Evolutionary conservation across 1,284 basidiomycete genomes (phyloP).

Genomic region (Peniophora sp.): DNA sequence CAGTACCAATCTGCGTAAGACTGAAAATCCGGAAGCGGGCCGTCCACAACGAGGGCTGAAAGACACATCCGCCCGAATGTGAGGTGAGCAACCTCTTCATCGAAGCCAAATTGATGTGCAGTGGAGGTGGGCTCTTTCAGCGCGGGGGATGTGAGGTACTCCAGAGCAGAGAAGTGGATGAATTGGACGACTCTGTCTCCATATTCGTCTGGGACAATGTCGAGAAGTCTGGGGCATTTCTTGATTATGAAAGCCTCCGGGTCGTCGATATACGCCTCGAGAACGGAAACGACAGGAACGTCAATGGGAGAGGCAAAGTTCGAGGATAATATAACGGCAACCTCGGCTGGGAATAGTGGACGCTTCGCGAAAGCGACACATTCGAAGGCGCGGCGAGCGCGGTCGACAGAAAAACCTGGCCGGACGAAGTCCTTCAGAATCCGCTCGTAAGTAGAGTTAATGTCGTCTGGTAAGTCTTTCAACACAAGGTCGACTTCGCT

Average conservation of each 20-base stretch:
- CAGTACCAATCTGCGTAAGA: not conserved
- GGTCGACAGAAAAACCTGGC: not conserved
- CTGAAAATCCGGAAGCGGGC: not conserved
- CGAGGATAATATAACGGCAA: not conserved
- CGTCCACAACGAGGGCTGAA: not conserved
- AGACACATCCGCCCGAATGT: not conserved
- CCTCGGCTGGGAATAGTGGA: not conserved
- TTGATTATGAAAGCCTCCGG: not conserved
- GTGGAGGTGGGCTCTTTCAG: not conserved
- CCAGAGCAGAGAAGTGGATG: not conserved
- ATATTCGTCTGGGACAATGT: not conserved
- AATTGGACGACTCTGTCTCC: not conserved
- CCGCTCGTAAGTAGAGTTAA: not conserved
- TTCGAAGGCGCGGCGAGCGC: not conserved
- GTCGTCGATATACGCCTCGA: not conserved
- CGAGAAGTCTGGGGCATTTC: not conserved
- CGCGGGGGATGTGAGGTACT: not conserved
- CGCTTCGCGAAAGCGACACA: not conserved
- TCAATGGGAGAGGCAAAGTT: not conserved
- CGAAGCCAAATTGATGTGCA: too few species aligned
- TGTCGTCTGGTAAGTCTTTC: not conserved
- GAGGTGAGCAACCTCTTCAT: not conserved
- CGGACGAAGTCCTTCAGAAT: not conserved
- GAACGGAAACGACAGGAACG: not conserved
- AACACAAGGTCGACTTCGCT: not conserved